phyloP scores from a whole-genome alignment of 768 basidiomycete genomes.

The Strobilomyces confusus region DNA sequence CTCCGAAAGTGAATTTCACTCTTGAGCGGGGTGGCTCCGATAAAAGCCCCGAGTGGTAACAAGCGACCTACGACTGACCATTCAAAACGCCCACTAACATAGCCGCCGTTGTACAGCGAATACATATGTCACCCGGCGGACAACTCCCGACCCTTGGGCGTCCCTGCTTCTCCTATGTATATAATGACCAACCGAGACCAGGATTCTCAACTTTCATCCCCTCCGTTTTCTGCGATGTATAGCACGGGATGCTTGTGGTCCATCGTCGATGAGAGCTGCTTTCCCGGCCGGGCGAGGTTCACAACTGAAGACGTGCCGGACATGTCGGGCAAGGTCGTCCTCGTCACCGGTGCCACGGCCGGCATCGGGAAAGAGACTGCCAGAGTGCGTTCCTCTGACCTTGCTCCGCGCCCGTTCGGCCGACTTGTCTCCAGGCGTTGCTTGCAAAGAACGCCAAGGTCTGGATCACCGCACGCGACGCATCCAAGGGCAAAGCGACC shows the following conservation, averaged over 20 bases:
- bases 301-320: conserved; percentile 32
- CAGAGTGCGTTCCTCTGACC: no score
- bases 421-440: conserved; percentile 11
- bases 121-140: no score
- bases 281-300: conserved; percentile 24
- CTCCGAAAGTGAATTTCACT: no score
- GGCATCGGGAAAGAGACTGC: conserved; percentile 10
- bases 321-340: conserved; percentile 34
- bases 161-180: no score
- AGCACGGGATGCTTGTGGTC: background rate
- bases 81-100: no score
- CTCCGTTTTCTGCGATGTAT: background rate
- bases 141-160: no score
- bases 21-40: no score
- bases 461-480: conserved; percentile 26
- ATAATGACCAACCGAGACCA: no score
- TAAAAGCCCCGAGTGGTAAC: no score
- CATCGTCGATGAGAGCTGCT: background rate
- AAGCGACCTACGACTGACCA: no score
- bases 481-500: conserved; percentile 12
- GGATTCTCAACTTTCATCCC: no score
- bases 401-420: background rate
- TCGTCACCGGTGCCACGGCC: conserved; percentile 45
- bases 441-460: conserved; percentile 29
- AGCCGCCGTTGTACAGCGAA: no score